phyloP scores from a whole-genome alignment of 2,329 filamentous ascomycete species.

The Colletotrichum tropicicola region DNA sequence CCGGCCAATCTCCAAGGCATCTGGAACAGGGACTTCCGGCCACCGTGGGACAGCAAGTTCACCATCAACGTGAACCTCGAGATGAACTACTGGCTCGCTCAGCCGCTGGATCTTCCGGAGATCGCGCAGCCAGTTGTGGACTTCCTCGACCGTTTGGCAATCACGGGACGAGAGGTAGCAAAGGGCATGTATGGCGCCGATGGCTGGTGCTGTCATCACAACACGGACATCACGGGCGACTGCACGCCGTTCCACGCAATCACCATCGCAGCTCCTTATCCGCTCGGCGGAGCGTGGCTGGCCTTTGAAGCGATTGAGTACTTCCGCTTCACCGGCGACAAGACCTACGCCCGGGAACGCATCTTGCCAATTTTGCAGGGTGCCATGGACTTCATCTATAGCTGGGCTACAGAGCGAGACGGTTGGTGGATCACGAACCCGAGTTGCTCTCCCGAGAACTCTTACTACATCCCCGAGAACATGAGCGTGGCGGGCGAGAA shows the following conservation, averaged over 20 bases:
- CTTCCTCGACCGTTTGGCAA: constrained; percentile 45
- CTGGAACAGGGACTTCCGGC: constrained; percentile 51
- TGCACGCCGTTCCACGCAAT: constrained; percentile 3
- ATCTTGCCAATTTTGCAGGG: constrained; percentile 42
- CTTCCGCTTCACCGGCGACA: constrained; percentile 44
- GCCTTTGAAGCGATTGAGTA: constrained; percentile 40
- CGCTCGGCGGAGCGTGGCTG: constrained; percentile 12
- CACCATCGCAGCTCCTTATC: constrained; percentile 21
- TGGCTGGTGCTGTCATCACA: constrained; percentile 46
- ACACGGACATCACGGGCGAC: constrained; percentile 46
- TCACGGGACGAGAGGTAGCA: constrained; percentile 42
- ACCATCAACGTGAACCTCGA: constrained; percentile 62
- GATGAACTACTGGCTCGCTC: constrained; percentile 62
- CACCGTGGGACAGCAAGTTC: constrained; percentile 57
- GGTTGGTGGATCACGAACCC: constrained; percentile 35
- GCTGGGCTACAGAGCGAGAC: constrained; percentile 44
- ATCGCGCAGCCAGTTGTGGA: constrained; percentile 48
- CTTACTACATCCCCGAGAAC: constrained; percentile 29
- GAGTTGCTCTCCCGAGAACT: constrained; percentile 35
- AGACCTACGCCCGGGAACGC: constrained; percentile 31
- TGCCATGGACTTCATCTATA: constrained; percentile 45
- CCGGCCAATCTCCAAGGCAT: constrained; percentile 52
- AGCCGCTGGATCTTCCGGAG: constrained; percentile 35
- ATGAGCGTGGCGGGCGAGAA: constrained; percentile 5
- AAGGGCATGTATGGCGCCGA: constrained; percentile 44